phyloP scores from a whole-genome alignment of 805 yeast species.

The Candida nonsorbophila region DNA sequence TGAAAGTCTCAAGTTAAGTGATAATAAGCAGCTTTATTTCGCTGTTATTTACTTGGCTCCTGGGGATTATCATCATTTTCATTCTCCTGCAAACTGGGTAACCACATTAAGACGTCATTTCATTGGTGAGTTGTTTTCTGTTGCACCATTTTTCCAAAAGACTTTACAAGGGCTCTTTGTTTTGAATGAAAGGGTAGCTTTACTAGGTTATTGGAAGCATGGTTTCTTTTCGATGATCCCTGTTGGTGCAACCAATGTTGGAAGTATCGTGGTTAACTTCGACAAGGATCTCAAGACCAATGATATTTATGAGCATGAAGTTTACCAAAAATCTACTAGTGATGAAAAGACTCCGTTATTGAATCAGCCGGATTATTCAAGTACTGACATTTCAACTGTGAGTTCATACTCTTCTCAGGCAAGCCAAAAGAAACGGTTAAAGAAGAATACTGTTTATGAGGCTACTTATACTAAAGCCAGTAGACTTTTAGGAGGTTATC shows the following conservation, averaged over 20 bases:
- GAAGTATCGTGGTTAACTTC: conserved; percentile 86
- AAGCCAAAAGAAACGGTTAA: conserved; percentile 36
- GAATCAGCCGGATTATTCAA: conserved; percentile 4
- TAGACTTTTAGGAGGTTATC: conserved; percentile 73
- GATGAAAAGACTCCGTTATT: conserved; percentile 30
- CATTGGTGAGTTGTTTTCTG: conserved; percentile 91
- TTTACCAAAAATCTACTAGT: conserved; percentile 14
- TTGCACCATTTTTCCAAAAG: conserved; percentile 92
- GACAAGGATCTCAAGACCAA: conserved; percentile 89
- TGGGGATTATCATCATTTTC: conserved; percentile 96
- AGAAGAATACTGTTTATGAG: conserved; percentile 83
- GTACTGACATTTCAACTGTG: conserved; percentile 12
- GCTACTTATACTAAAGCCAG: conserved; percentile 87
- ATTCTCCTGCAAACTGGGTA: conserved; percentile 96
- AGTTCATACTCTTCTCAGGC: conserved; percentile 9
- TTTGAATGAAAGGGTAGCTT: conserved; percentile 90
- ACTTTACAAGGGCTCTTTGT: conserved; percentile 83
- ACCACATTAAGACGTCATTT: conserved; percentile 90
- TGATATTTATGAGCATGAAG: conserved; percentile 53
- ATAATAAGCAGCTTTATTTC: conserved; percentile 62
- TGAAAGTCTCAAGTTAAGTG: conserved; percentile 23
- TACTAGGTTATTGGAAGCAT: conserved; percentile 92
- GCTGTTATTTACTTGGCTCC: conserved; percentile 96
- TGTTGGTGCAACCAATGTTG: conserved; percentile 98
- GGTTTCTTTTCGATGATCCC: conserved; percentile 99